Conservation (phyloP, 257 asterid genomes). For the Przewalskia tangutica region DNA sequence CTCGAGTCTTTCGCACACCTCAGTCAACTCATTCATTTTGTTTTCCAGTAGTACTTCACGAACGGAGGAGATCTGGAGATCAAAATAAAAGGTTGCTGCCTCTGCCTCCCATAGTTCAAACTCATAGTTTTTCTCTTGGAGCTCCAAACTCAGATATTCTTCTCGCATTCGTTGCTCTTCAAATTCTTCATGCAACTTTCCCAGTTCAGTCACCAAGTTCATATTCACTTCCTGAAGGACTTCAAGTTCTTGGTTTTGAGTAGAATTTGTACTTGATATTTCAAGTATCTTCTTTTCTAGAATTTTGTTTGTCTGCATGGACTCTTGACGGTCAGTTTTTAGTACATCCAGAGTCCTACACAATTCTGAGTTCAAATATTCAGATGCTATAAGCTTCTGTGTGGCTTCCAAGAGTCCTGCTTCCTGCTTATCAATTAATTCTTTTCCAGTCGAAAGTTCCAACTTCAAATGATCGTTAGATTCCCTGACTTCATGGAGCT, state of each 20-base stretch:
- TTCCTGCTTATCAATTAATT: slow-evolving; percentile 31
- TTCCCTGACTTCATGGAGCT: slow-evolving; percentile 36
- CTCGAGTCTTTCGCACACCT: slow-evolving; percentile 41
- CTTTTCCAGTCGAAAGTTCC: slow-evolving; percentile 30
- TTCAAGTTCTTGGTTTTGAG: slow-evolving; percentile 46
- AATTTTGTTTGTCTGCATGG: slow-evolving; percentile 27
- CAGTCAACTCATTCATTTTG: slow-evolving; percentile 70
- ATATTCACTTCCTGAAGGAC: slow-evolving; percentile 40
- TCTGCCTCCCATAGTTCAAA: slow-evolving; percentile 80
- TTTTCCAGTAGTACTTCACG: slow-evolving; percentile 51
- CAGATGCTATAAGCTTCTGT: slow-evolving; percentile 48
- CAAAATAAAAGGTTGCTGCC: slow-evolving; percentile 67
- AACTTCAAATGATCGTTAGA: slow-evolving; percentile 31
- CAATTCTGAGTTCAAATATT: slow-evolving; percentile 37
- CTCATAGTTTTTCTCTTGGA: slow-evolving; percentile 47
- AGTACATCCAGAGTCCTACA: slow-evolving; percentile 35
- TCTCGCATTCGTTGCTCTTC: slow-evolving; percentile 48
- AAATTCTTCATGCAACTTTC: slow-evolving; percentile 40
- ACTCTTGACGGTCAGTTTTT: slow-evolving; percentile 35
- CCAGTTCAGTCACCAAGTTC: slow-evolving; percentile 44
- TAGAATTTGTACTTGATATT: slow-evolving; percentile 38
- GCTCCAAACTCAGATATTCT: slow-evolving; percentile 44
- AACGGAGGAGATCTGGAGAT: slow-evolving; percentile 72
- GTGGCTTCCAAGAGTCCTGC: slow-evolving; percentile 44
- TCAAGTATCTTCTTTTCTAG: slow-evolving; percentile 36